Evolutionary conservation across 352 stramenopile genomes (phyloP), one percentile per base, ranked within the genome.

Genomic region (Globisporangium nagaii): DNA sequence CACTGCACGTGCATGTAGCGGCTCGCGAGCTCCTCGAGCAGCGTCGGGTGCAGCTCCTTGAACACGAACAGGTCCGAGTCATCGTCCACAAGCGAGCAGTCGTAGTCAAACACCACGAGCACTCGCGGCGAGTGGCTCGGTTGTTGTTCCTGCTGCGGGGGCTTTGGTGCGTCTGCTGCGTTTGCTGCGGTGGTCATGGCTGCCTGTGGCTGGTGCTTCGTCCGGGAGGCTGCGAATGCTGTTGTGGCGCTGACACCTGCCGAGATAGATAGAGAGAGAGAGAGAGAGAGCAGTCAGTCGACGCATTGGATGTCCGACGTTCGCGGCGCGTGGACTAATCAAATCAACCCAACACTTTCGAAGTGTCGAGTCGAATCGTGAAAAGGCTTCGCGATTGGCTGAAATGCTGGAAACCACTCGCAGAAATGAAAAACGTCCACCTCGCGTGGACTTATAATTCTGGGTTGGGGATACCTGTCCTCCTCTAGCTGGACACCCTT

Each of bases 31-130:
- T 60, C 35, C 11, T 41, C 44, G 1, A 73, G 39, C 24, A 77
- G 36, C 43, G 66, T 46, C 15, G 69, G 60, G 39, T 70, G 63
- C 13, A 86, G 60, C 50, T 45, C 13, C 17, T 56, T 32, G 44
- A 62, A 66, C 5, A 79, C 41, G 35, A 75, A 66, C 24, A 65
- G 51, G 39, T 71, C 62, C 50, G 73, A 73, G 66, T 89, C 74
- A 27, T 62, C 57, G 39, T 86, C 63, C 15, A 79, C 68, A 34
- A 85, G 58, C 42, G 62, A 70, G 20, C 61, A 42, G 56, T 88
- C 71, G 30, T 75, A 84, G 56, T 73, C 68, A 42, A 85, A 79
- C 19, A 88, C 57, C 22, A 85, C 69, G 44, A 86, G 57, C 27
- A 67, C 60, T 11, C 20, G 31, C 2, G 47, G 34, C 3, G 22